phyloP scores from a whole-genome alignment of 306 rosid species.

The Casuarina equisetifolia region DNA sequence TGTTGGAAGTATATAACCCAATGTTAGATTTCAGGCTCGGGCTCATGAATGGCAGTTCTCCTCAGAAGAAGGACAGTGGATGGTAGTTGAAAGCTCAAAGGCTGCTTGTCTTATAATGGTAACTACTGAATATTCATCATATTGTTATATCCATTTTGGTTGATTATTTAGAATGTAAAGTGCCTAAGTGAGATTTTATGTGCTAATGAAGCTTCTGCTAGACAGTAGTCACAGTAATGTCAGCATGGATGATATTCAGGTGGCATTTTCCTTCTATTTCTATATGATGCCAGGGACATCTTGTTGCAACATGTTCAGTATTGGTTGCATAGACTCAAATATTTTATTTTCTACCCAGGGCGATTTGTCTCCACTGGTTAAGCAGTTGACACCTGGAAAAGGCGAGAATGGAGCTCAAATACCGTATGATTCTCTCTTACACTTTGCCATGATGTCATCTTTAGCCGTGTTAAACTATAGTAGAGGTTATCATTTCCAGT shows the following conservation, averaged over 20 bases:
- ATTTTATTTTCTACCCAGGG: conserved; percentile 53
- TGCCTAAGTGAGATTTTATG: conserved; percentile 33
- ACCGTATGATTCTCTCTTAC: conserved; percentile 51
- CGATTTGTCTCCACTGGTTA: conserved; percentile 85
- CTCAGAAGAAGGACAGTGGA: conserved; percentile 98
- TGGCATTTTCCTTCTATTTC: conserved; percentile 34
- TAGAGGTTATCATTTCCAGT: conserved; percentile 8
- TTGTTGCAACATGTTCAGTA: conserved; percentile 16
- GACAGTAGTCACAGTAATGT: conserved; percentile 61
- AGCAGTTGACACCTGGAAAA: conserved; percentile 66
- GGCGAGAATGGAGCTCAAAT: conserved; percentile 69
- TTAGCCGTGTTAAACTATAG: conserved; percentile 6
- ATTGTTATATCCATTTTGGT: conserved; percentile 2
- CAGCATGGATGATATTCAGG: conserved; percentile 93
- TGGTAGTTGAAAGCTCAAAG: conserved; percentile 86
- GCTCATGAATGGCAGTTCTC: conserved; percentile 87
- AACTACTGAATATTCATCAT: conserved; percentile 10
- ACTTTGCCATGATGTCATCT: conserved; percentile 16
- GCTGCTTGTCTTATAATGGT: conserved; percentile 95
- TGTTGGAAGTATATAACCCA: conserved; percentile 26
- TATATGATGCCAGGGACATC: conserved; percentile 12
- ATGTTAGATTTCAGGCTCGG: conserved; percentile 63
- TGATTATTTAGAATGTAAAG: conserved; percentile 22
- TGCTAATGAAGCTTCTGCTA: conserved; percentile 60
- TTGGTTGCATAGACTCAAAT: conserved; percentile 30